Conservation (phyloP, 495 filamentous ascomycete species). For the Thermochaetoides thermophila region DNA sequence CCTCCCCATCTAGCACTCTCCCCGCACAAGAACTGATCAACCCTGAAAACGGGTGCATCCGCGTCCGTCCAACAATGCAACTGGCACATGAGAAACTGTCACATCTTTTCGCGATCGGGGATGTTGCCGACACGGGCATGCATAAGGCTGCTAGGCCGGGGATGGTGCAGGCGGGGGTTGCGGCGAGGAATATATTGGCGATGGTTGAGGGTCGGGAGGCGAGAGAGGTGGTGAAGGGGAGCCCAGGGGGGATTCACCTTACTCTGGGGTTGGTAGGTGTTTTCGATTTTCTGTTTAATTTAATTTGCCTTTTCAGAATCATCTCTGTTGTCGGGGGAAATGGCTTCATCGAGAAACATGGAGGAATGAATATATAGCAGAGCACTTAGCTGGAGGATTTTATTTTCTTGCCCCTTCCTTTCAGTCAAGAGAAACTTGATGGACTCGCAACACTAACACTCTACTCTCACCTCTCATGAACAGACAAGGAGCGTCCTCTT, state of each 20-base stretch:
- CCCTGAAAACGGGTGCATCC: slow-evolving; percentile 31
- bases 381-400: too few relatives aligned
- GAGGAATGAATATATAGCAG: too few relatives aligned
- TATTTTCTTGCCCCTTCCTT: neutral
- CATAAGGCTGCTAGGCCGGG: slow-evolving; percentile 41
- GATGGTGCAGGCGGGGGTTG: slow-evolving; percentile 36
- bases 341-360: too few relatives aligned
- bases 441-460: too few relatives aligned
- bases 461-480: neutral
- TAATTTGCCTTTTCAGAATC: too few relatives aligned
- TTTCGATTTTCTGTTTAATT: neutral
- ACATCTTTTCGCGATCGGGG: slow-evolving; percentile 41
- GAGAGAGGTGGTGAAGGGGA: slow-evolving; percentile 20
- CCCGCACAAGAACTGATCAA: slow-evolving; percentile 21
- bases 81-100: slow-evolving; percentile 22
- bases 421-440: neutral
- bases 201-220: slow-evolving; percentile 22
- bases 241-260: slow-evolving; percentile 32
- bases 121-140: slow-evolving; percentile 42
- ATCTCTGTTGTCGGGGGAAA: too few relatives aligned
- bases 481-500: slow-evolving; percentile 37
- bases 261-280: slow-evolving; percentile 36
- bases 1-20: slow-evolving; percentile 13
- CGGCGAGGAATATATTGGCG: slow-evolving; percentile 37
- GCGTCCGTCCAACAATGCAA: slow-evolving; percentile 40